Conservation (phyloP, 2,329 filamentous ascomycete species). For the Fusarium pseudograminearum region DNA sequence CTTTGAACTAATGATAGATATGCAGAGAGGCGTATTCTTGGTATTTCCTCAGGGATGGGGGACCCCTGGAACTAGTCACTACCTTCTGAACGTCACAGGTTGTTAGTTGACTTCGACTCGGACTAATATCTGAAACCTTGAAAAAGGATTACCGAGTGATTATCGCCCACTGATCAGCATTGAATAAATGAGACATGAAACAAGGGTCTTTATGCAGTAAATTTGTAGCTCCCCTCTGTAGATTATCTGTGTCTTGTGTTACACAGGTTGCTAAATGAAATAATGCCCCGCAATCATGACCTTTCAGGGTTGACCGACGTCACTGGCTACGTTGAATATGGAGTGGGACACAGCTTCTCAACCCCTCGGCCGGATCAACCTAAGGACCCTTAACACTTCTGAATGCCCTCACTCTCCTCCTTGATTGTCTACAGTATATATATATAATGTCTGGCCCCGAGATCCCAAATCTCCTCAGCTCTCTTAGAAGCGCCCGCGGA, state of each 20-base stretch:
- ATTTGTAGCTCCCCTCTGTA: neutral
- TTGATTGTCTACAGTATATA: neutral
- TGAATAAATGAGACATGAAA: neutral
- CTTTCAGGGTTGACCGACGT: slow-evolving; percentile 27
- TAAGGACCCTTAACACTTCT: slow-evolving; percentile 1
- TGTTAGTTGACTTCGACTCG: neutral
- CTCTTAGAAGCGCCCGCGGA: slow-evolving; percentile 60
- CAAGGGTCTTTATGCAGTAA: neutral
- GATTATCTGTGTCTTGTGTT: neutral
- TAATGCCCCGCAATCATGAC: slow-evolving; percentile 31
- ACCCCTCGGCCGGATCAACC: slow-evolving; percentile 17
- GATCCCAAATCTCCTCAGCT: slow-evolving; percentile 81
- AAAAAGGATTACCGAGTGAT: neutral
- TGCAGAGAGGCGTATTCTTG: neutral
- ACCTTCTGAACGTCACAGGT: neutral
- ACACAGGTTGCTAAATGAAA: neutral
- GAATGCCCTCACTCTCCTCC: slow-evolving; percentile 9
- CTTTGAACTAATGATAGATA: neutral
- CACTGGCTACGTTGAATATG: slow-evolving; percentile 11
- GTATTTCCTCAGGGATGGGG: slow-evolving; percentile 3
- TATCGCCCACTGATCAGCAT: neutral
- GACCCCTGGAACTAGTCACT: slow-evolving; percentile 7
- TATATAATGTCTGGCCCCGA: slow-evolving; percentile 73
- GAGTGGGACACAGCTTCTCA: slow-evolving; percentile 7
- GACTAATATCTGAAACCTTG: slow-evolving; percentile 12